Evolutionary conservation across 2,329 filamentous ascomycete genomes (phyloP).

Genomic region (Aspergillus floridensis): DNA sequence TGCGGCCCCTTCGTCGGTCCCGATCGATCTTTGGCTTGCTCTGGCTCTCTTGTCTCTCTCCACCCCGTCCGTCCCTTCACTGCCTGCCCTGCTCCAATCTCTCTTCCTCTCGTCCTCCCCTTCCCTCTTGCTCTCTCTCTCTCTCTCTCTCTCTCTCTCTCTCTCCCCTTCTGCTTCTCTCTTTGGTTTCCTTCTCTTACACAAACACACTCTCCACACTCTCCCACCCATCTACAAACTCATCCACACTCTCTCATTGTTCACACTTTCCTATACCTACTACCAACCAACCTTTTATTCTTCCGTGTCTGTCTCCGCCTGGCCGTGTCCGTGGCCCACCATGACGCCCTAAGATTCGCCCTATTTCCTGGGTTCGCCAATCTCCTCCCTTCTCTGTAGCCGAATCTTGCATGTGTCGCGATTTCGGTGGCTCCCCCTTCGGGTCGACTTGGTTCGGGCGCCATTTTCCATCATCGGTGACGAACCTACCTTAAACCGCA

Average conservation of each 20-base stretch:
- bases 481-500: slow-evolving; percentile 3
- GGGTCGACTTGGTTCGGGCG: slow-evolving; percentile 16
- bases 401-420: slow-evolving; percentile 19
- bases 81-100: slow-evolving; percentile 22
- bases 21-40: slow-evolving; percentile 16
- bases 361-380: slow-evolving; percentile 14
- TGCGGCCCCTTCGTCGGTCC: slow-evolving; percentile 17
- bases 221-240: not conserved
- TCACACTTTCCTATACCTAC: not conserved
- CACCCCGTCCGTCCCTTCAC: slow-evolving; percentile 8
- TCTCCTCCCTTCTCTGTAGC: slow-evolving; percentile 12
- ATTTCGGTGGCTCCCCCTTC: slow-evolving; percentile 11
- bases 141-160: not conserved
- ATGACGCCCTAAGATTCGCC: slow-evolving; percentile 24
- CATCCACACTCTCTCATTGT: not conserved
- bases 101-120: not conserved
- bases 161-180: not conserved
- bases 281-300: slow-evolving; percentile 1
- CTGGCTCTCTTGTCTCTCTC: slow-evolving; percentile 9
- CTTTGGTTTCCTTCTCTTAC: not conserved
- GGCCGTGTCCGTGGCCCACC: slow-evolving; percentile 23
- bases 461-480: slow-evolving; percentile 18
- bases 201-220: not conserved
- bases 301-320: slow-evolving; percentile 13
- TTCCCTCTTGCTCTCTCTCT: not conserved